Evolutionary conservation across 2,329 filamentous ascomycete species (phyloP), one percentile per base, ranked within the genome.

Genomic region (Nothopassalora personata): DNA sequence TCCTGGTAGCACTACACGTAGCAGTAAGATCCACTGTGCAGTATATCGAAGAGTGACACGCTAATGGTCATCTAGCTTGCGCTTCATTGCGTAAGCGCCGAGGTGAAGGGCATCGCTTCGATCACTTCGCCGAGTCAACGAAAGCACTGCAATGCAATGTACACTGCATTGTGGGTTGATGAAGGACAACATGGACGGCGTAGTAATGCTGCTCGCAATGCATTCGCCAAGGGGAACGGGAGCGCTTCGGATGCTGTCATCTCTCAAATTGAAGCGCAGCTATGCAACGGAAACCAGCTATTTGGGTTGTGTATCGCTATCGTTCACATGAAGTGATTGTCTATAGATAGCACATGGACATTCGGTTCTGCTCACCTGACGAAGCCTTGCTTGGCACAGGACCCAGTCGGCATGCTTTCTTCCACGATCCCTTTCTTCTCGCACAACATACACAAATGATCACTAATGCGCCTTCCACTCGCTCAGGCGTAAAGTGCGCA

Each of bases 391-490:
- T 43, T 43, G 39, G 15, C 31, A 34, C 8, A 1, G 13, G 8
- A 8, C n/a, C 13, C 19, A 34, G 27, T 53, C 50, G 31, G 50
- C 50, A 39, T 53, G 18, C 31, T 18, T 53, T 11, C 23, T 28
- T 30, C 50, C 31, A 33, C 27, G 6, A 39, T 46, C 52, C 52
- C 52, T 54, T 46, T 27, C 34, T 31, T 19, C 36, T 28, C 18
- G 11, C 28, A n/a, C 43, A 55, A 47, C 43, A 31, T 47, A 13
- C 23, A 31, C 39, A 11, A 39, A 15, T 28, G 6, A 9, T 7
- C 18, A 46, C 13, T 39, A 48, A 48, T 43, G 56, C 51, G 56
- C 56, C 56, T 58, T 58, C 19, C 56, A 58, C 43, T 58, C 56
- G 56, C 56, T 58, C 56, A 45, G 56, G 56, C 51, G 56, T 43